Evolutionary conservation across 306 rosid genomes (phyloP).

Genomic region (Pyrus pyrifolia): DNA sequence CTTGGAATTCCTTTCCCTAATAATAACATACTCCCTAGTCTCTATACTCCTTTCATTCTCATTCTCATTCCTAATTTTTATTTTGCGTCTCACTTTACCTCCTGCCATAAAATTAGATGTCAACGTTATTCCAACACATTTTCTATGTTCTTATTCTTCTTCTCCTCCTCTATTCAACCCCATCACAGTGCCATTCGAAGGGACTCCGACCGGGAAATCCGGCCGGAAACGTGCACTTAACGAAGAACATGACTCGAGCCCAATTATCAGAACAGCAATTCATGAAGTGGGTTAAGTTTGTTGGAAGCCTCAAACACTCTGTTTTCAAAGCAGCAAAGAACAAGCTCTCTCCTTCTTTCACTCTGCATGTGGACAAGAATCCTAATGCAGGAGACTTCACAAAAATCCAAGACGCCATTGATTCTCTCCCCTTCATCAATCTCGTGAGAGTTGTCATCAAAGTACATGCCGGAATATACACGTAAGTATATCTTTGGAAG

Average conservation of each 20-base stretch:
- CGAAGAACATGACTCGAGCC: slow-evolving; percentile 35
- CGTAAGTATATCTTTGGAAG: slow-evolving; percentile 38
- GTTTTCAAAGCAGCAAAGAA: slow-evolving; percentile 67
- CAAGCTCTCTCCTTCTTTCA: slow-evolving; percentile 73
- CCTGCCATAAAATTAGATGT: slow-evolving; percentile 35
- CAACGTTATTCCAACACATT: slow-evolving; percentile 24
- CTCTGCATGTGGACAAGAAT: slow-evolving; percentile 61
- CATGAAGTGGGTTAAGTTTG: slow-evolving; percentile 81
- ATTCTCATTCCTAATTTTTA: slow-evolving; percentile 25
- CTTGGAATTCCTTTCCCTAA: slow-evolving; percentile 11
- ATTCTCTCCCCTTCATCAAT: slow-evolving; percentile 76
- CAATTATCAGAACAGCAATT: slow-evolving; percentile 66
- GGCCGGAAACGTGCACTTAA: slow-evolving; percentile 9
- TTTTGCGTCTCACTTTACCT: neutral
- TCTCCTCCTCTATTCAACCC: slow-evolving; percentile 35
- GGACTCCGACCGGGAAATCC: slow-evolving; percentile 37
- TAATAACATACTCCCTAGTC: slow-evolving; percentile 1
- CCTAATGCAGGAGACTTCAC: slow-evolving; percentile 57
- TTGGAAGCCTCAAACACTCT: slow-evolving; percentile 68
- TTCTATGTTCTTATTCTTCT: slow-evolving; percentile 22
- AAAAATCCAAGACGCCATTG: slow-evolving; percentile 74
- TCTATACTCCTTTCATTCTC: neutral
- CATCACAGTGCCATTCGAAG: slow-evolving; percentile 50
- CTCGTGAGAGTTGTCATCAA: slow-evolving; percentile 86
- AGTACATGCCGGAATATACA: slow-evolving; percentile 91